These are phyloP conservation scores for Nothophaeocryptopus gaeumannii DNA, from an alignment of 2,329 filamentous ascomycete genomes.

Conservation along the genomic window DNA sequence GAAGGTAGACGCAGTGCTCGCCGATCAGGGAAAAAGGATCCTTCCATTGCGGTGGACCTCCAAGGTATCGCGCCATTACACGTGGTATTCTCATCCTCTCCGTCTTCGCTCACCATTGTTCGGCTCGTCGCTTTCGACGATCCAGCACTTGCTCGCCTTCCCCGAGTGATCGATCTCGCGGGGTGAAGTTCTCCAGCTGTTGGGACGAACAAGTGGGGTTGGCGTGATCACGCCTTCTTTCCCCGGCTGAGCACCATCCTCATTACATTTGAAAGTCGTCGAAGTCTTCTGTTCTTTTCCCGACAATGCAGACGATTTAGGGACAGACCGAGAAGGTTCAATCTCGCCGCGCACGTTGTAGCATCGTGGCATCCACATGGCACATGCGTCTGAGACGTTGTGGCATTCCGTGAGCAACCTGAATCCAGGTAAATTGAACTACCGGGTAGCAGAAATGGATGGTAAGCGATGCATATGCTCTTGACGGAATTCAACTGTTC, in stretches of 20 bases:
- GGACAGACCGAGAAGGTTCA: not conserved
- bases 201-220: slow-evolving; percentile 7
- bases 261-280: not conserved
- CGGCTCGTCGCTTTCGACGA: slow-evolving; percentile 10
- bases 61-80: no score
- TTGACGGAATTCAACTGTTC: slow-evolving; percentile 7
- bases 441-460: slow-evolving; percentile 2
- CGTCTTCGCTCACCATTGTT: not conserved
- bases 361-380: slow-evolving; percentile 18
- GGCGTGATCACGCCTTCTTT: slow-evolving; percentile 9
- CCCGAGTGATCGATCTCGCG: not conserved
- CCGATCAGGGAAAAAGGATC: no score
- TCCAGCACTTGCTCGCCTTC: not conserved
- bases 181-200: not conserved
- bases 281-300: no score
- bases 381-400: slow-evolving; percentile 5
- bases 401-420: not conserved
- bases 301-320: no score
- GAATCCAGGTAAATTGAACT: not conserved
- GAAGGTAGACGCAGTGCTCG: no score
- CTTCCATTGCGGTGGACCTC: no score
- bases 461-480: not conserved
- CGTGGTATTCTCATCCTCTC: no score
- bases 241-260: slow-evolving; percentile 4
- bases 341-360: not conserved